Evolutionary conservation across 2,329 filamentous ascomycete genomes (phyloP), one percentile per base, ranked within the genome.

Genomic region (Phaeosphaeriaceae sp.): DNA sequence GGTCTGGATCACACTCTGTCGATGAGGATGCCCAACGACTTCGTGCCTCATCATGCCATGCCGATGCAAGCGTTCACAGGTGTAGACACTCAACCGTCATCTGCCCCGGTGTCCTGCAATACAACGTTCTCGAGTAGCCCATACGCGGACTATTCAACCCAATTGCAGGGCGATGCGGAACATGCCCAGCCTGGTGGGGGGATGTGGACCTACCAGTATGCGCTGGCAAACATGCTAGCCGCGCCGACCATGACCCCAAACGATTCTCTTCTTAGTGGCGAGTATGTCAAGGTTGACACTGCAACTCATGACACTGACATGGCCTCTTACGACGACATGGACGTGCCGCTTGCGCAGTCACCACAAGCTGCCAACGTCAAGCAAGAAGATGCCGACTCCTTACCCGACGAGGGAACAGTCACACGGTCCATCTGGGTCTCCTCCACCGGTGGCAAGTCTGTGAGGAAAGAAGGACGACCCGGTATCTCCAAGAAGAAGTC

Each of bases 291-390:
- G 24, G 51, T 69, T 41, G 41, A 61, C 21, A 44, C 62, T 7
- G 20, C 51, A 17, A 54, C 54, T 10, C 40, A 53, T 2, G 58
- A 66, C 13, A 53, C 55, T 2, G 54, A 53, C 5, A 51, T 56
- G 17, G 49, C 62, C 40, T 52, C 67, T 11, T 63, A 70, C 40
- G 67, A 68, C 33, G 48, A 65, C 20, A 25, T 54, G 20, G 48
- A 56, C 24, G 51, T 40, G 4, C 51, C 62, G 22, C 60, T 68
- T 27, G 56, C 60, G 11, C 65, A 60, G 33, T 66, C 68, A 13
- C 70, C 68, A 22, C 61, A 71, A 51, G 67, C 68, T 17, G 65
- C 68, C 19, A 48, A 56, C 24, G 61, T 68, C 59, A 67, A 70
- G 54, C 57, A 54, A 40, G 68, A 69, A 42, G 66, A 73, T 15